A percentile compares a stretch with the other conserved stretches of the same genome.
Evolutionary conservation across 2,329 filamentous ascomycete genomes (phyloP).

Genomic region (Ilyonectria sp.): DNA sequence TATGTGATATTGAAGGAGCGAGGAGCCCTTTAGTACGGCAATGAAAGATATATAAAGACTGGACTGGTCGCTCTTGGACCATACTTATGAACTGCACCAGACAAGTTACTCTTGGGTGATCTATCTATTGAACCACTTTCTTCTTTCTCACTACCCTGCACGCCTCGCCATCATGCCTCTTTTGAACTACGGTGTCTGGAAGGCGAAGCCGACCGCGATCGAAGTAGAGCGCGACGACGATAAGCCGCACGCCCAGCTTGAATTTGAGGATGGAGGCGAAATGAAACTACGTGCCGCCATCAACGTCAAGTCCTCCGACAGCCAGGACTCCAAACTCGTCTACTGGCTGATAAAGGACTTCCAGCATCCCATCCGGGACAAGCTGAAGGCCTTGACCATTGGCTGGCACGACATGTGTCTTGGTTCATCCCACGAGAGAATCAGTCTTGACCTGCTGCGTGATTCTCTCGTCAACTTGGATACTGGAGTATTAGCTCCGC

Average conservation of each 20-base stretch:
- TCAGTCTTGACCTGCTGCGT: constrained; percentile 21
- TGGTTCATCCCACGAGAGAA: background rate
- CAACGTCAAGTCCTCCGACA: constrained; percentile 26
- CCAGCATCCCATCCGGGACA: constrained; percentile 12
- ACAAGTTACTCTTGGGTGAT: background rate
- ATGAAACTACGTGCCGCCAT: constrained; percentile 19
- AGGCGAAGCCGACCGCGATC: constrained; percentile 16
- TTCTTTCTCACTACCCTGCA: background rate
- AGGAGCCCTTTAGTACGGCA: too few relatives aligned
- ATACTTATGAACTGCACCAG: background rate
- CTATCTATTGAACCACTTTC: background rate
- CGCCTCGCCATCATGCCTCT: constrained; percentile 18
- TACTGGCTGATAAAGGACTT: constrained; percentile 15
- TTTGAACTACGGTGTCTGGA: constrained; percentile 31
- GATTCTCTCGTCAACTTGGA: constrained; percentile 3
- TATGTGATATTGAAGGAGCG: background rate
- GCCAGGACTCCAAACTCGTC: constrained; percentile 21
- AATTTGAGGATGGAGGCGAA: constrained; percentile 11
- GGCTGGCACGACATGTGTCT: constrained; percentile 22
- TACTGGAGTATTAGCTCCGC: constrained; percentile 14
- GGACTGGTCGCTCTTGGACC: background rate
- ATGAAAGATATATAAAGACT: background rate
- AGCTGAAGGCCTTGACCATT: background rate
- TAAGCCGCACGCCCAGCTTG: constrained; percentile 18
- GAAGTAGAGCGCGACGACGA: constrained; percentile 8